Base-by-base conservation (phyloP, 345 rosid genomes). In the Citrus australasica region DNA sequence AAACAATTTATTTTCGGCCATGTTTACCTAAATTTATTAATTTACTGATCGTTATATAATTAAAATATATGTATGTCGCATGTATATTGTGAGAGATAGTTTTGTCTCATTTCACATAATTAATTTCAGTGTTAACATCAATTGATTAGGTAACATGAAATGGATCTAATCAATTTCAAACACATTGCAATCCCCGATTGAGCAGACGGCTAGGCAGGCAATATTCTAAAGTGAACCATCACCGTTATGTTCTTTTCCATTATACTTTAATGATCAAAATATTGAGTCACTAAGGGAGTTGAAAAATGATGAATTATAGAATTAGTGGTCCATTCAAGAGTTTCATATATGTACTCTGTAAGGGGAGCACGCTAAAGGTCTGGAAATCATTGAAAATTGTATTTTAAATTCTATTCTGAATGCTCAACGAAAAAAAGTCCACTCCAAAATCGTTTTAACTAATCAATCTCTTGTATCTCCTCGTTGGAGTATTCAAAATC, bases 121-220 rank as follows among this genome's bases (percentile, higher is more conserved):
- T 3, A 64, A 28, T 19, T 30, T 7, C 6, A 21, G 60, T 33
- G 17, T 66, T 35, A 66, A 66, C 37, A 56, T 22, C 64, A 33
- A 5, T 70, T 25, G 46, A 7, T 22, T 72, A 76, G 24, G 51
- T 58, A 65, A 71, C 24, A 24, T 17, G 21, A 61, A 61, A 11
- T 51, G 61, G 46, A 73, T 68, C 66, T 0, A 79, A 56, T 77
- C 62, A 51, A 7, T 30, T 81, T n/a, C 24, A 2, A 73, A 79
- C 84, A 63, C 76, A 3, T 64, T 22, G 68, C 70, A 30, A 24
- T 9, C 7, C 7, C 55, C 67, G 33, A 81, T 69, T 76, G 76
- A 33, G 32, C 56, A 8, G 82, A 10, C 82, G 82, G 82, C 74
- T 67, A 25, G 7, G 33, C 25, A 22, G 11, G 17, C 19, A 33